These are phyloP conservation scores for Leucaena leucocephala DNA, from an alignment of 306 rosid species.

Conservation along the genomic window DNA sequence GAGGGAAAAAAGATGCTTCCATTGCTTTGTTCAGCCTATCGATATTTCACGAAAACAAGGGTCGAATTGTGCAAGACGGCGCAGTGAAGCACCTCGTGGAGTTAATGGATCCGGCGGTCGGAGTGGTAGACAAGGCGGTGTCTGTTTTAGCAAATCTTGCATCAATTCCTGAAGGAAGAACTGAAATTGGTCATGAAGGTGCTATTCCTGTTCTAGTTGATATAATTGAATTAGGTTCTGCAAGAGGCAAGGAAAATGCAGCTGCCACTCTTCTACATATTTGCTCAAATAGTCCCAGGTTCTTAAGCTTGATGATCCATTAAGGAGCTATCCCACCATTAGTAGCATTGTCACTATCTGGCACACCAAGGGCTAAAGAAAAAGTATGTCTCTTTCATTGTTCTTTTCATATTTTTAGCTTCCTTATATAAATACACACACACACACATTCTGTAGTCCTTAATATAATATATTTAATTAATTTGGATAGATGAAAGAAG, in stretches of 20 bases:
- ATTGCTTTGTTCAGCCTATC: slow-evolving; percentile 88
- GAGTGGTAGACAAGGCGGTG: slow-evolving; percentile 88
- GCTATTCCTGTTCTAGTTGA: slow-evolving; percentile 82
- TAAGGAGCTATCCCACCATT: slow-evolving; percentile 96
- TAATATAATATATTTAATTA: too few relatives aligned
- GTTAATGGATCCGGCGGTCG: slow-evolving; percentile 84
- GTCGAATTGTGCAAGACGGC: slow-evolving; percentile 76
- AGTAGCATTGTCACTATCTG: slow-evolving; percentile 81
- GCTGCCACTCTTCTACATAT: slow-evolving; percentile 84
- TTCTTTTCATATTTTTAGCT: slow-evolving; percentile 29
- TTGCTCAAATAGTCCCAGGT: slow-evolving; percentile 58
- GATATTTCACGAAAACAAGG: slow-evolving; percentile 72
- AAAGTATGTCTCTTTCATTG: slow-evolving; percentile 56
- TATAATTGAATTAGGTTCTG: slow-evolving; percentile 84
- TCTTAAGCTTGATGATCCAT: slow-evolving; percentile 70
- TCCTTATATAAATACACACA: not conserved
- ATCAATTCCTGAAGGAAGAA: slow-evolving; percentile 70
- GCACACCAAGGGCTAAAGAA: slow-evolving; percentile 93
- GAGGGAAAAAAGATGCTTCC: slow-evolving; percentile 88
- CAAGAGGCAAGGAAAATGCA: slow-evolving; percentile 87
- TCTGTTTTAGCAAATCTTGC: slow-evolving; percentile 88
- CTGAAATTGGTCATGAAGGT: slow-evolving; percentile 56
- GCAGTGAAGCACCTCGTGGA: slow-evolving; percentile 84
- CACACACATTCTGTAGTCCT: too few relatives aligned
- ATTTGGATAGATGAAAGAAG: too few relatives aligned